Percentiles rank a stretch among this genome's conserved stretches.
These are phyloP conservation scores for Sporothrix schenckii DNA, from an alignment of 2,329 filamentous ascomycete species.

Conservation along the genomic window DNA sequence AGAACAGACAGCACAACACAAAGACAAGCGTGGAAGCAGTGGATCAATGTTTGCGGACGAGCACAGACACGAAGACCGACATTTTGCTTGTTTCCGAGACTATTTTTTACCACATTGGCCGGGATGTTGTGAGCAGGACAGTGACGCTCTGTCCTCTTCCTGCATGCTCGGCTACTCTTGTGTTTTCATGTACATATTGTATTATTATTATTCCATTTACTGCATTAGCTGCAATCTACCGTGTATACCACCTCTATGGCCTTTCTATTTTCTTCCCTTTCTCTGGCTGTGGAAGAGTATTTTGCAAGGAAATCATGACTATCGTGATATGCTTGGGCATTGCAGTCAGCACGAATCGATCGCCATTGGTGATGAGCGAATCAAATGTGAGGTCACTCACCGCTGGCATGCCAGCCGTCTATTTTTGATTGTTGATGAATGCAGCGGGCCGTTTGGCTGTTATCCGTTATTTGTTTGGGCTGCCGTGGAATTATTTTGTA, in stretches of 20 bases:
- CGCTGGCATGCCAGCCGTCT: conserved; percentile 8
- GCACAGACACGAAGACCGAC: background rate
- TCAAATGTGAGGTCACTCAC: background rate
- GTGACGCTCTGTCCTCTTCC: background rate
- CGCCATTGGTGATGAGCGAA: background rate
- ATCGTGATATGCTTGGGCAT: background rate
- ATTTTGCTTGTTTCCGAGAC: background rate
- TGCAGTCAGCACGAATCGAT: conserved; percentile 7
- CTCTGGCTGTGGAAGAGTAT: background rate
- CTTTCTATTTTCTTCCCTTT: background rate
- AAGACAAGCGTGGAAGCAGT: background rate
- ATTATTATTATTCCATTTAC: conserved; percentile 32
- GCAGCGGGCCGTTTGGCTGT: background rate
- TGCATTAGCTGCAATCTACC: conserved; percentile 7
- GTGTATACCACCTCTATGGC: background rate
- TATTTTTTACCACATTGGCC: background rate
- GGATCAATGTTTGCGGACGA: conserved; percentile 1
- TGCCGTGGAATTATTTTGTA: background rate
- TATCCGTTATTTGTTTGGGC: background rate
- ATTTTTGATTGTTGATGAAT: conserved; percentile 22
- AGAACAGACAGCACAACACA: conserved; percentile 7
- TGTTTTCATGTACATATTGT: conserved; percentile 36
- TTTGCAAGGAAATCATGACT: background rate
- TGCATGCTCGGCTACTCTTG: conserved; percentile 8
- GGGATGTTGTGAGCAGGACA: background rate